A percentile compares a stretch with the other conserved stretches of the same genome.
Conservation (phyloP, 2,329 filamentous ascomycete genomes). For the Cephalotrichum gorgonifer region DNA sequence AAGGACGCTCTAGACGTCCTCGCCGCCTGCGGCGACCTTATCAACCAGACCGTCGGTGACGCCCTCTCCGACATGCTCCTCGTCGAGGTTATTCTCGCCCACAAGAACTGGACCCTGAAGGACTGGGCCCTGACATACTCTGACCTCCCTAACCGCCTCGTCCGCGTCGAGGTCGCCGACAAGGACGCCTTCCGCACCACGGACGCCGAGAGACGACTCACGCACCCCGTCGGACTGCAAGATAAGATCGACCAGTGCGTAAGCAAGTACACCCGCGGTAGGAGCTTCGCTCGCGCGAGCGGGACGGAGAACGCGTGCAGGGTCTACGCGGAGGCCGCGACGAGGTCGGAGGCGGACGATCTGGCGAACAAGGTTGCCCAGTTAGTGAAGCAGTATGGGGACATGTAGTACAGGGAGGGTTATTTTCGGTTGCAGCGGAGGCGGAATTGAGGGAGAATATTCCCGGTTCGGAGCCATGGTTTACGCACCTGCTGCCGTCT, state of each 20-base stretch:
- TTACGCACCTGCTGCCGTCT: no score
- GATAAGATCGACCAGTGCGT: slow-evolving; percentile 78
- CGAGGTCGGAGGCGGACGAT: slow-evolving; percentile 81
- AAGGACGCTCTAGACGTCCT: slow-evolving; percentile 82
- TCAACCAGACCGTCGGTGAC: slow-evolving; percentile 97
- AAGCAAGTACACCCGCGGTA: slow-evolving; percentile 80
- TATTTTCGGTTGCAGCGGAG: background rate
- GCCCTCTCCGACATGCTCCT: slow-evolving; percentile 92
- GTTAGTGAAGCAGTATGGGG: slow-evolving; percentile 53
- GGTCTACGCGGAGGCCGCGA: slow-evolving; percentile 91
- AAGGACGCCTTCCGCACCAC: slow-evolving; percentile 85
- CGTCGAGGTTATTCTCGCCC: slow-evolving; percentile 89
- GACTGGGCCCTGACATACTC: slow-evolving; percentile 92
- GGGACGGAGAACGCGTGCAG: slow-evolving; percentile 94
- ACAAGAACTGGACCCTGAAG: slow-evolving; percentile 82
- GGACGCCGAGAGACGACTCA: slow-evolving; percentile 82
- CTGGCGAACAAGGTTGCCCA: slow-evolving; percentile 73
- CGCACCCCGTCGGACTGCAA: slow-evolving; percentile 69
- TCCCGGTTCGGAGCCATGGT: background rate
- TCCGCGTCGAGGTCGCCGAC: slow-evolving; percentile 80
- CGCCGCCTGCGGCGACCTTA: slow-evolving; percentile 72
- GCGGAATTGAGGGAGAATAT: background rate
- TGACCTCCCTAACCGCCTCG: slow-evolving; percentile 90
- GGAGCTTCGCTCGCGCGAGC: slow-evolving; percentile 83
- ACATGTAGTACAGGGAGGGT: background rate